These are phyloP conservation scores for Phascolomyces articulosus DNA, from an alignment of 371 early-diverging fungal genomes.

Conservation along the genomic window DNA sequence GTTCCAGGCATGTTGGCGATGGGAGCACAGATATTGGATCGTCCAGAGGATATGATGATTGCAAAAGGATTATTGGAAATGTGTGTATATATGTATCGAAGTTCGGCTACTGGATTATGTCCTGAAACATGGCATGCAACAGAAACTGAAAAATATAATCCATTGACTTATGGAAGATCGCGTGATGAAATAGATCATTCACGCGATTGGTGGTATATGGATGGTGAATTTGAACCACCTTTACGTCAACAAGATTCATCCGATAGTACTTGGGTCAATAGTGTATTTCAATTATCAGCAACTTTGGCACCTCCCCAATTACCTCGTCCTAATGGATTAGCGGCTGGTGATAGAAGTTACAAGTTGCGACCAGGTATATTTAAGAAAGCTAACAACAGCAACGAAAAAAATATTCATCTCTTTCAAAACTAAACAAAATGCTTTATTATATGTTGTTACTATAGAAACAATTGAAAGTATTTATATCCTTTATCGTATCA, in stretches of 20 bases:
- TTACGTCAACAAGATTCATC: background rate
- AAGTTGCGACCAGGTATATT: constrained; percentile 31
- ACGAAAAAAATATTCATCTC: background rate
- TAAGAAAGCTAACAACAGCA: too few species aligned
- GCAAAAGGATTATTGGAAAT: constrained; percentile 57
- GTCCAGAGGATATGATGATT: constrained; percentile 46
- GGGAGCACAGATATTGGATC: constrained; percentile 55
- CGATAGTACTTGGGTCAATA: background rate
- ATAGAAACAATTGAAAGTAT: constrained; percentile 79
- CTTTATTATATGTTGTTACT: background rate
- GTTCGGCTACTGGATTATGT: constrained; percentile 55
- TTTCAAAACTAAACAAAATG: too few species aligned
- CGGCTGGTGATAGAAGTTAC: constrained; percentile 13
- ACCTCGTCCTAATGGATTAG: constrained; percentile 15
- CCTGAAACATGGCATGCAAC: constrained; percentile 55
- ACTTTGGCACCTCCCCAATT: background rate
- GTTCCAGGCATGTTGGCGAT: constrained; percentile 77
- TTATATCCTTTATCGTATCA: constrained; percentile 73
- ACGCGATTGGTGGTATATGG: constrained; percentile 40
- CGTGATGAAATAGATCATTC: constrained; percentile 15
- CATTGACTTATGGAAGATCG: constrained; percentile 32
- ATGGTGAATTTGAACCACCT: background rate
- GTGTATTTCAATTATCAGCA: background rate
- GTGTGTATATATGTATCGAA: constrained; percentile 65
- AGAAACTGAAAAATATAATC: constrained; percentile 28